Percentiles rank a stretch among this genome's conserved stretches.
Evolutionary conservation across 129 eudicot genomes (phyloP).

Genomic region (Artemisia argyi): DNA sequence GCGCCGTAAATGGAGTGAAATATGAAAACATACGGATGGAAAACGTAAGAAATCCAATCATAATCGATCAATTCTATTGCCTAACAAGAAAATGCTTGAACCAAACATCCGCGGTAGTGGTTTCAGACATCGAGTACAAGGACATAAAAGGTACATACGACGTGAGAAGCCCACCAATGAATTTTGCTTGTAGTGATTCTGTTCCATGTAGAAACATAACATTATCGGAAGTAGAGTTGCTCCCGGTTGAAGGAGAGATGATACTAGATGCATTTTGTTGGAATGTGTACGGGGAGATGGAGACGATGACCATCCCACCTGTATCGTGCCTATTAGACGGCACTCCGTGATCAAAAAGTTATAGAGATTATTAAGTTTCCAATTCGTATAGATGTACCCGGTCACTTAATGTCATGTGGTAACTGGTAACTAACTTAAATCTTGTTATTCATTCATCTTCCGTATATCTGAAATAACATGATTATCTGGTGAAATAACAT

Average conservation of each 20-base stretch:
- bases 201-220: constrained; percentile 56
- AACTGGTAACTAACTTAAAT: background rate
- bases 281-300: constrained; percentile 48
- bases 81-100: constrained; percentile 38
- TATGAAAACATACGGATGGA: constrained; percentile 50
- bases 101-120: constrained; percentile 44
- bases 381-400: background rate
- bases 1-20: constrained; percentile 43
- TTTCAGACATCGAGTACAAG: constrained; percentile 34
- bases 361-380: background rate
- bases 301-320: constrained; percentile 54
- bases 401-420: background rate
- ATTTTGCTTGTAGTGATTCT: constrained; percentile 61
- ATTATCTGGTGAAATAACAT: no score
- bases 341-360: constrained; percentile 21
- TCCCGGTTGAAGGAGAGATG: constrained; percentile 42
- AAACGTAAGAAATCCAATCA: constrained; percentile 56
- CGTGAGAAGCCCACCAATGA: constrained; percentile 49
- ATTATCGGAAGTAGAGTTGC: constrained; percentile 46
- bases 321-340: constrained; percentile 47
- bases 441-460: background rate
- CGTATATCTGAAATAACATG: background rate
- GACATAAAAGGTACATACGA: constrained; percentile 53
- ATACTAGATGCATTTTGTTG: constrained; percentile 55
- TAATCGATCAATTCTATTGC: constrained; percentile 67